phyloP scores from a whole-genome alignment of 257 asterid species.

The Solanum pimpinellifolium region DNA sequence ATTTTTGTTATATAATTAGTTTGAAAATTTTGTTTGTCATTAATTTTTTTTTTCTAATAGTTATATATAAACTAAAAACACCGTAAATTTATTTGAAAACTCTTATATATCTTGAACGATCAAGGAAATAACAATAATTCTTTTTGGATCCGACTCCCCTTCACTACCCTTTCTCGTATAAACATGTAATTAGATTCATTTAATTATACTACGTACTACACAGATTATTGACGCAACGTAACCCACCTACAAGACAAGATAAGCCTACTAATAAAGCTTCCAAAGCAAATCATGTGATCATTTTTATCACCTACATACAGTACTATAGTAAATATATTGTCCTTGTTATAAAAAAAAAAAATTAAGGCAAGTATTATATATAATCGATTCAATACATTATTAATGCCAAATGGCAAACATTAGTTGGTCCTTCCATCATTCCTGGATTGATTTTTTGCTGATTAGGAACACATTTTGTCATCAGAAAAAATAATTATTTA shows the following conservation, averaged over 20 bases:
- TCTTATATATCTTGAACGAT: neutral
- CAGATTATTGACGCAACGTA: neutral
- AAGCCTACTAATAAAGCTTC: neutral
- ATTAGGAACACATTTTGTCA: neutral
- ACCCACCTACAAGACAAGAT: neutral
- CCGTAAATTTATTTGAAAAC: neutral
- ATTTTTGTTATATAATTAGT: too few relatives aligned
- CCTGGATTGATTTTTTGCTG: slow-evolving; percentile 1
- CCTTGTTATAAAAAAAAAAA: neutral
- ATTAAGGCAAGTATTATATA: neutral
- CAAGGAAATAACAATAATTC: neutral
- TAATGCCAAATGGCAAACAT: neutral
- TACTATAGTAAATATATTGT: neutral
- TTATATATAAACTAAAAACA: neutral
- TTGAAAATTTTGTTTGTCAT: too few relatives aligned
- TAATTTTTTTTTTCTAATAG: too few relatives aligned
- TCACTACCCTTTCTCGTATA: too few relatives aligned
- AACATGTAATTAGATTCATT: neutral
- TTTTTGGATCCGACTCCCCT: too few relatives aligned
- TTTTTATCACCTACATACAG: neutral
- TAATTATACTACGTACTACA: neutral
- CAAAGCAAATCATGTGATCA: neutral
- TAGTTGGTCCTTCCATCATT: neutral
- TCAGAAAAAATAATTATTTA: neutral
- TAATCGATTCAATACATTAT: neutral